Base-by-base conservation (phyloP, 805 yeast genomes). In the Myxozyma lipomycoides region DNA sequence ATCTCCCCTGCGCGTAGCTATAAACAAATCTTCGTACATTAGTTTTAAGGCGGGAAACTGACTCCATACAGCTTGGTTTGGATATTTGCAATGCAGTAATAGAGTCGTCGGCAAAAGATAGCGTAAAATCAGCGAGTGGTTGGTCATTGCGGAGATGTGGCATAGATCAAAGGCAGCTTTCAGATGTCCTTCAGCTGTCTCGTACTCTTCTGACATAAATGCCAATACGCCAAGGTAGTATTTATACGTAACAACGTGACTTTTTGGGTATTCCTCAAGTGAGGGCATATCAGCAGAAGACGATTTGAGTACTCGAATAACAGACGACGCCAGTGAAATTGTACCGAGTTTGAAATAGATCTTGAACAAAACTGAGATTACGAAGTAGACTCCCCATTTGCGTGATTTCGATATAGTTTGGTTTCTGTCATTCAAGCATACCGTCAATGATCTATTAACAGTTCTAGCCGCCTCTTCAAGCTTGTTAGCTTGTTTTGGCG, bases 351-450 rank as follows among this genome's bases (percentile, higher is more conserved):
- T 42, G 70, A 82, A 81, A 67, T 86, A 88, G 22, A 84, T 73
- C 59, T 78, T 79, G 65, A 87, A 80, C 51, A 88, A 76, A 47
- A 81, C 76, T 36, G 83, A 82, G 18, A 85, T 77, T 64, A 87
- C 83, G 66, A 78, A 82, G 67, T 83, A 86, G 18, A 84, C 81
- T 44, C 83, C 85, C 56, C 68, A 67, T 61, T 82, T 75, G 62
- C 85, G 84, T 53, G 83, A 78, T 12, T 61, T 60, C 0, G 42
- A 45, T 19, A 66, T 43, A 24, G 76, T 77, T n/a, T 78, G 76
- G 53, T 80, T 81, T 51, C 90, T 76, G 66, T 89, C 96, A 56
- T 85, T 86, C 40, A 89, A 71, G 55, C 95, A 86, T 3, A 84
- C 64, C 51, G 84, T 86, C 69, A 87, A 84, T 4, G 90, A 78